A percentile compares a stretch with the other conserved stretches of the same genome.
Evolutionary conservation across 495 filamentous ascomycete species (phyloP).

Genomic region (Aspergillus heteromorphus): DNA sequence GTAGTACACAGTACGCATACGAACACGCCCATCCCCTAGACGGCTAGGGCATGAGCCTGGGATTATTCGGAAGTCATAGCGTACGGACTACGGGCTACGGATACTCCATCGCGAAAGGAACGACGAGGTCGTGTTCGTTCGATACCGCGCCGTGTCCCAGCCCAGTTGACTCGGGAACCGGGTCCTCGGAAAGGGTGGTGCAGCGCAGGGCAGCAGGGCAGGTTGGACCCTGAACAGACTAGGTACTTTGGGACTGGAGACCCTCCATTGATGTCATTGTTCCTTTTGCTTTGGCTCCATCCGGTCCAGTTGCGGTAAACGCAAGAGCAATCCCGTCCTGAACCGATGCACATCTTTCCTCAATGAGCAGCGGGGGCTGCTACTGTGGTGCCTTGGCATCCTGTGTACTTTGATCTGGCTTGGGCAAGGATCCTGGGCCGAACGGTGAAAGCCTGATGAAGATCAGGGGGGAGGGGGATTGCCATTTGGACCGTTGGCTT

Average conservation of each 20-base stretch:
- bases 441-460: not conserved
- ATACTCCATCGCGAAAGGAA: not conserved
- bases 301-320: not conserved
- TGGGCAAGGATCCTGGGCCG: not conserved
- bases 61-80: not conserved
- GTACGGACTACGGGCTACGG: not conserved
- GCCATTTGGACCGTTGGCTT: not conserved
- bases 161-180: not conserved
- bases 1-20: no score
- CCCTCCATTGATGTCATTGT: not conserved
- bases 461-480: not conserved
- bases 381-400: not conserved
- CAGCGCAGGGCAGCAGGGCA: no score
- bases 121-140: not conserved
- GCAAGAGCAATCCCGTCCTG: not conserved
- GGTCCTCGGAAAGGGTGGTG: not conserved
- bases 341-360: not conserved
- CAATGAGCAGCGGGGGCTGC: not conserved
- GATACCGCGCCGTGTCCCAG: not conserved
- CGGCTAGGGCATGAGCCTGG: no score
- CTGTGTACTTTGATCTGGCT: no score
- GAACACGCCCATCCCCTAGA: not conserved
- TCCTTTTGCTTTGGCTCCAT: not conserved
- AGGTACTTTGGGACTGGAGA: no score
- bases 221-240: not conserved